Conservation (phyloP, 148 eudicot species). For the Rhododendron molle region DNA sequence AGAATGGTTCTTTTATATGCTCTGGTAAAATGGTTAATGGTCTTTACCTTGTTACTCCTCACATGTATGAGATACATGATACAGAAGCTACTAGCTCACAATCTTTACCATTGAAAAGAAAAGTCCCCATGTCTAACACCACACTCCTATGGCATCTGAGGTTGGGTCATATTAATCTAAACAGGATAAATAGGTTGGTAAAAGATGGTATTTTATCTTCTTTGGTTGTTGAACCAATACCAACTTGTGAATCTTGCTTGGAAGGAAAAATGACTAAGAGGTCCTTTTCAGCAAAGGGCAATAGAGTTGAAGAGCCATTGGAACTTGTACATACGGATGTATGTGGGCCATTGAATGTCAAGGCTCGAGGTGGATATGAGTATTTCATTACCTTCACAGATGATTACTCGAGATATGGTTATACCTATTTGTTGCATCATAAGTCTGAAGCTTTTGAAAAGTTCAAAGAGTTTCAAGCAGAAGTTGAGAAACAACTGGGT, state of each 20-base stretch:
- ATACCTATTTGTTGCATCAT: background rate
- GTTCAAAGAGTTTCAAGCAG: background rate
- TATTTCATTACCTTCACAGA: background rate
- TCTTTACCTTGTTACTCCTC: background rate
- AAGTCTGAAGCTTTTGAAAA: background rate
- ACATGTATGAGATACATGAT: background rate
- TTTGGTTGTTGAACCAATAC: background rate
- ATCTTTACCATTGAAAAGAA: background rate
- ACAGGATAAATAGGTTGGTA: background rate
- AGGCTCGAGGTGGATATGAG: background rate
- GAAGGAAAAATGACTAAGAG: background rate
- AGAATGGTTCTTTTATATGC: background rate
- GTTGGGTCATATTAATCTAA: background rate
- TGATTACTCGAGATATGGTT: slow-evolving; percentile 1
- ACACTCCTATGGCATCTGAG: background rate
- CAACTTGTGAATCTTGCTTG: background rate
- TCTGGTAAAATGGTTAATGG: background rate
- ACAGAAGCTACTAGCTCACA: background rate
- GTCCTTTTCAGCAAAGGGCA: background rate
- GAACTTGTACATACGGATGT: background rate
- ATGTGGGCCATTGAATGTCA: background rate
- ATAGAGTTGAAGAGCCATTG: background rate
- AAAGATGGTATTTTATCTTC: background rate
- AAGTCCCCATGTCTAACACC: background rate
- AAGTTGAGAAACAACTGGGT: background rate